Percentiles rank a stretch among this genome's conserved stretches.
Conservation (phyloP, 192 early-diverging fungal genomes). For the Coemansia sp. region DNA sequence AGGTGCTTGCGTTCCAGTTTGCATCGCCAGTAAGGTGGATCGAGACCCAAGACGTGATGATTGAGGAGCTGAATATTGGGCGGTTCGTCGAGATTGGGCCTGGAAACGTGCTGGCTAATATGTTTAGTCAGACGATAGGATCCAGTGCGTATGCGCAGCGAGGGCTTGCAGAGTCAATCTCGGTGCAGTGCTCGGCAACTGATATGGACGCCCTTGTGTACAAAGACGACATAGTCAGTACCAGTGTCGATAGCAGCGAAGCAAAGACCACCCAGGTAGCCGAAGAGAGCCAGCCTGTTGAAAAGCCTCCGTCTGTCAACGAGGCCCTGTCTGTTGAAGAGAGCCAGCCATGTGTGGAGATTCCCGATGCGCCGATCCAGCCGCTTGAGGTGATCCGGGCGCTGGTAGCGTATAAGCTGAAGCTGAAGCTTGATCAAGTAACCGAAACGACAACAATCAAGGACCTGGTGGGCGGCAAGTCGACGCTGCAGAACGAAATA, state of each 20-base stretch:
- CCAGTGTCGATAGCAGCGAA: neutral
- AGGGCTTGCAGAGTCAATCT: constrained; percentile 20
- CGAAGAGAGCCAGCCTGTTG: neutral
- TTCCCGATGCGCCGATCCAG: constrained; percentile 48
- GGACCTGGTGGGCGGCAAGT: constrained; percentile 94
- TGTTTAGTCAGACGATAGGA: constrained; percentile 85
- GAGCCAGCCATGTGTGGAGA: no score
- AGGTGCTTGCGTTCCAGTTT: constrained; percentile 90
- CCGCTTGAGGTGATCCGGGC: constrained; percentile 76
- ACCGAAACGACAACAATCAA: constrained; percentile 63
- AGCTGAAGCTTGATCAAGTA: constrained; percentile 74
- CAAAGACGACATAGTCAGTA: constrained; percentile 18
- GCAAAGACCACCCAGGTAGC: neutral
- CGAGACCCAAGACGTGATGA: constrained; percentile 88
- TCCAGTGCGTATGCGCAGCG: constrained; percentile 4
- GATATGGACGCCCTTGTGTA: constrained; percentile 63
- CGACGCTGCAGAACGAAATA: constrained; percentile 95
- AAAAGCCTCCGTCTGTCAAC: neutral
- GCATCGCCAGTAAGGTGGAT: constrained; percentile 95
- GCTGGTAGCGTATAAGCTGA: constrained; percentile 88
- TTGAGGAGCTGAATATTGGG: constrained; percentile 72
- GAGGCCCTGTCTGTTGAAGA: neutral
- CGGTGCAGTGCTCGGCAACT: constrained; percentile 74
- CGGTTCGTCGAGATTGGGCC: constrained; percentile 90
- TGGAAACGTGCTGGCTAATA: constrained; percentile 79